Evolutionary conservation across 139 green algal species (phyloP).

Genomic region (Micromonas pusilla): DNA sequence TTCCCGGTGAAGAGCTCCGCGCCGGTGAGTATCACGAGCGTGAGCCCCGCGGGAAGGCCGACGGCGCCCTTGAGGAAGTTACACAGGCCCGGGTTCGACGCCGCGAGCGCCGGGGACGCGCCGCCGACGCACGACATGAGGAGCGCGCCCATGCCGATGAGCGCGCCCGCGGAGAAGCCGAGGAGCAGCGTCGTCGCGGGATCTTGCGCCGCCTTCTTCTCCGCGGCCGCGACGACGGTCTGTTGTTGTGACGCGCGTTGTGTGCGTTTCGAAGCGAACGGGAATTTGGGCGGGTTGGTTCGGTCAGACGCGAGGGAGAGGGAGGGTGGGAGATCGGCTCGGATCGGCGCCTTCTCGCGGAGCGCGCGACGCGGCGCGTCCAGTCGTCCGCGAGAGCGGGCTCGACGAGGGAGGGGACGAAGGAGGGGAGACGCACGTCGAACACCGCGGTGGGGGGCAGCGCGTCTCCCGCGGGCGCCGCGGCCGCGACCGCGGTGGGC

Average conservation of each 20-base stretch:
- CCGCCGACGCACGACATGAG: constrained; percentile 53
- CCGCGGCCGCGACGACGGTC: neutral
- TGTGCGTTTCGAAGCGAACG: too few relatives aligned
- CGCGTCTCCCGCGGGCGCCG: neutral
- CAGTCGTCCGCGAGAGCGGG: too few relatives aligned
- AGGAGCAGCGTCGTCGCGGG: constrained; percentile 30
- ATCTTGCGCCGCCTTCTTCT: constrained; percentile 31
- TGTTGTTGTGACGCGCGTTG: too few relatives aligned
- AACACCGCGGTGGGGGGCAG: constrained; percentile 15
- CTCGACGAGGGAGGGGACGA: too few relatives aligned
- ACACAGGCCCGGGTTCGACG: constrained; percentile 50
- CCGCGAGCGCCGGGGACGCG: constrained; percentile 49
- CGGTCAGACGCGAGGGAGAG: too few relatives aligned
- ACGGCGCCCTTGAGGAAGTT: constrained; percentile 46
- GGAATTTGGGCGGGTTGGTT: too few relatives aligned
- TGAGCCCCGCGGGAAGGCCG: constrained; percentile 62
- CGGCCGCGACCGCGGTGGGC: neutral
- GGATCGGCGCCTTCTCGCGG: too few relatives aligned
- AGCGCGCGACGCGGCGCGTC: too few relatives aligned
- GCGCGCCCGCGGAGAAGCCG: constrained; percentile 53
- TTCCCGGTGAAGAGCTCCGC: constrained; percentile 84
- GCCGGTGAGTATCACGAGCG: constrained; percentile 46
- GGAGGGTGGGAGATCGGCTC: too few relatives aligned
- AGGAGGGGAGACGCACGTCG: neutral
- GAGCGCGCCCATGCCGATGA: constrained; percentile 62